Evolutionary conservation across 2,329 filamentous ascomycete genomes (phyloP).

Genomic region (Onygenales sp.): DNA sequence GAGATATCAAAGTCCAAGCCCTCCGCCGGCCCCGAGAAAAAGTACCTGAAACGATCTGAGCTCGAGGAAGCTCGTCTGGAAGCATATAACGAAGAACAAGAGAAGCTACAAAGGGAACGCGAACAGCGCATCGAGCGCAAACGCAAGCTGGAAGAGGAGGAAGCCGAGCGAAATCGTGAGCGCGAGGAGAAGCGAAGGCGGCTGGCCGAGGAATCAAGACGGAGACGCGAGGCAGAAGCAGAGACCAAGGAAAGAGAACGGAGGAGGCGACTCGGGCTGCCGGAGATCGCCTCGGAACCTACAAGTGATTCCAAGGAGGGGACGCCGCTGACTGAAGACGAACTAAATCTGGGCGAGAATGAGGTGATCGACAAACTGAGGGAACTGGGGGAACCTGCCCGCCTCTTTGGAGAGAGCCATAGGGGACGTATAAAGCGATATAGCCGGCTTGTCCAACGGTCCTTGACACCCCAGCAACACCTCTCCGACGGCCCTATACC

Average conservation of each 20-base stretch:
- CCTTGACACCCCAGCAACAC: conserved; percentile 25
- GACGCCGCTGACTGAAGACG: conserved; percentile 21
- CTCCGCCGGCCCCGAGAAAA: conserved; percentile 42
- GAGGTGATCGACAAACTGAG: conserved; percentile 61
- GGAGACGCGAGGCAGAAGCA: conserved; percentile 61
- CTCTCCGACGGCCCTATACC: conserved; percentile 72
- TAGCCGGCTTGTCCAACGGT: conserved; percentile 46
- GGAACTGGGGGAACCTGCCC: conserved; percentile 60
- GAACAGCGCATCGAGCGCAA: conserved; percentile 63
- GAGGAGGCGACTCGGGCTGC: conserved; percentile 69
- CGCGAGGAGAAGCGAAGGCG: conserved; percentile 74
- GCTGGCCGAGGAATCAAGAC: conserved; percentile 70
- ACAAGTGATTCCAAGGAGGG: conserved; percentile 30
- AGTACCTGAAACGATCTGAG: conserved; percentile 79
- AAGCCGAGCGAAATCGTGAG: conserved; percentile 55
- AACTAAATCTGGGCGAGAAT: conserved; percentile 60
- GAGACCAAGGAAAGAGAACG: conserved; percentile 62
- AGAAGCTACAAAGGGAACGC: conserved; percentile 61
- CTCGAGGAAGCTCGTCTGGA: conserved; percentile 72
- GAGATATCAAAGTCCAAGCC: conserved; percentile 78
- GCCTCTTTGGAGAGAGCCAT: conserved; percentile 75
- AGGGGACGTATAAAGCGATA: conserved; percentile 61
- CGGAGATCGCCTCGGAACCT: conserved; percentile 53
- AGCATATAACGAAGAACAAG: conserved; percentile 74
- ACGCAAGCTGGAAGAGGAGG: conserved; percentile 82